Conservation (phyloP, 768 basidiomycete species). For the Leccinum pellstonianum region DNA sequence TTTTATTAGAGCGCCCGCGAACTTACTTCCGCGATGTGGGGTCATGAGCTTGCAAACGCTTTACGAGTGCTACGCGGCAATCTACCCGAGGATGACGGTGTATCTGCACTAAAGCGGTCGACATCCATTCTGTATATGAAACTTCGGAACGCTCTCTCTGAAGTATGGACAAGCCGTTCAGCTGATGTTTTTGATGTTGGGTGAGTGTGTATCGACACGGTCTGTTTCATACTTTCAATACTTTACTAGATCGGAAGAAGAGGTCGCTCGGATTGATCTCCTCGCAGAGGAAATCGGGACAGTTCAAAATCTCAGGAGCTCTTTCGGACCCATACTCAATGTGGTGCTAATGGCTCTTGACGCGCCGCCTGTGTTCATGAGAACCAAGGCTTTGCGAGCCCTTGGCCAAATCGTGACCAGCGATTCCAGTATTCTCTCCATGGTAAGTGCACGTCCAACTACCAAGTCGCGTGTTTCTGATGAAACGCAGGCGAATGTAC, state of each 20-base stretch:
- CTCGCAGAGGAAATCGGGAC: conserved; percentile 78
- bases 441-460: conserved; percentile 44
- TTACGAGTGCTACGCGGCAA: conserved; percentile 56
- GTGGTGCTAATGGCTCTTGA: conserved; percentile 79
- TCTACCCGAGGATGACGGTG: conserved; percentile 43
- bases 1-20: conserved; percentile 78
- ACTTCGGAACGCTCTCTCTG: conserved; percentile 62
- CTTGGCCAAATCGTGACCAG: conserved; percentile 87
- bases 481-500: conserved; percentile 62
- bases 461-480: conserved; percentile 2
- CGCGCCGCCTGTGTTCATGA: conserved; percentile 84
- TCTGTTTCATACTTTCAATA: neutral
- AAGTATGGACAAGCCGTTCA: conserved; percentile 69
- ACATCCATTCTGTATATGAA: conserved; percentile 58
- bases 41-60: conserved; percentile 76
- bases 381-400: conserved; percentile 90
- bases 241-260: conserved; percentile 61
- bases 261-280: conserved; percentile 62
- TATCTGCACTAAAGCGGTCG: too few relatives aligned
- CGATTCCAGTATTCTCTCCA: conserved; percentile 78
- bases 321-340: conserved; percentile 81
- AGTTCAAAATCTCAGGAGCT: conserved; percentile 70
- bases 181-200: conserved; percentile 81
- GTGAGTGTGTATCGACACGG: conserved; percentile 40
- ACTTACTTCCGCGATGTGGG: conserved; percentile 73